A percentile compares a stretch with the other conserved stretches of the same genome.
Conservation (phyloP, 1,284 basidiomycete genomes). For the Lentinus polychrous region DNA sequence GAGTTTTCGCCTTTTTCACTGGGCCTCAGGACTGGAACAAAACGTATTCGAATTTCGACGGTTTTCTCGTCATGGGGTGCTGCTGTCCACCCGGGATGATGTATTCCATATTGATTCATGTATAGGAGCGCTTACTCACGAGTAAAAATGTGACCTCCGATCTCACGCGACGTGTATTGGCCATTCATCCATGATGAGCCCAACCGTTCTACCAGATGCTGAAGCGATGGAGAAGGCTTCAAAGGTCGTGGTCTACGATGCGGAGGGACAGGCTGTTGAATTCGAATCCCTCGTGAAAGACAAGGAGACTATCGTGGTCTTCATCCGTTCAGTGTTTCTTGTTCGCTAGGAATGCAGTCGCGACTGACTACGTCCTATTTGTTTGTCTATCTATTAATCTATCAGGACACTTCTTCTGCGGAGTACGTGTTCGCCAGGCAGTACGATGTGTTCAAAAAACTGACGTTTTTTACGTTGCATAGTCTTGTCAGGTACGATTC, state of each 20-base stretch:
- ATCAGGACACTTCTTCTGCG: constrained; percentile 63
- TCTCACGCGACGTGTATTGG: too few relatives aligned
- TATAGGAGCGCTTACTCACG: too few relatives aligned
- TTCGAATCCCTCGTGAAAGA: constrained; percentile 46
- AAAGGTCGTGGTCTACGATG: constrained; percentile 34
- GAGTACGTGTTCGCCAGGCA: constrained; percentile 44
- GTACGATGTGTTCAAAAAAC: too few relatives aligned
- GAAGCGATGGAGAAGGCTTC: constrained; percentile 29
- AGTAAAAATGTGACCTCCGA: too few relatives aligned
- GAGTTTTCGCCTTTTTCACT: too few relatives aligned
- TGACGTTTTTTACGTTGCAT: not conserved
- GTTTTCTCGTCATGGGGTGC: too few relatives aligned
- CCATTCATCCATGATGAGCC: not conserved
- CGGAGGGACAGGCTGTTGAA: constrained; percentile 34
- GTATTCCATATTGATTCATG: too few relatives aligned
- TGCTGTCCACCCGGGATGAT: too few relatives aligned
- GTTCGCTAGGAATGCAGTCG: not conserved
- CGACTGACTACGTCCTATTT: not conserved
- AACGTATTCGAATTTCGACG: too few relatives aligned
- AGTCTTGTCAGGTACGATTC: constrained; percentile 36
- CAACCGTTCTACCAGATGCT: not conserved
- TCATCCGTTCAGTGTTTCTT: constrained; percentile 42
- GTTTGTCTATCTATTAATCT: constrained; percentile 1
- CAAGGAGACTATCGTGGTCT: constrained; percentile 52
- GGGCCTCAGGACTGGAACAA: too few relatives aligned